phyloP scores from a whole-genome alignment of 371 early-diverging fungal genomes.

The Phascolomyces articulosus region DNA sequence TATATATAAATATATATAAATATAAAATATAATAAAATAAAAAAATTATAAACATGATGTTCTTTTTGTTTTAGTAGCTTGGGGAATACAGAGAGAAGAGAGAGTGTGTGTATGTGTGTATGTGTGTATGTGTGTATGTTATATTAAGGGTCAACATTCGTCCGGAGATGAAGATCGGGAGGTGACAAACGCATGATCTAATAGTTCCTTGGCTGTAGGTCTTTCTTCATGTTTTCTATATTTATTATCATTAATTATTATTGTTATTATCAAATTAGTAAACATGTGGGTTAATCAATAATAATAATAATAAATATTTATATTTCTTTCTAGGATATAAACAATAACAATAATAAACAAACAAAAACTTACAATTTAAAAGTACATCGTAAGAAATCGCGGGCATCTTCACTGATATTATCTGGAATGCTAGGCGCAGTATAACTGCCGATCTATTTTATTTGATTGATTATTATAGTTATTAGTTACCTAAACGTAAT shows the following conservation, averaged over 20 bases:
- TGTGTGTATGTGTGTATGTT: background rate
- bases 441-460: constrained; percentile 75
- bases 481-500: no score
- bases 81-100: no score
- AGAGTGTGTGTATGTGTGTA: background rate
- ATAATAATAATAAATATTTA: no score
- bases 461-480: background rate
- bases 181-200: constrained; percentile 57
- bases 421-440: constrained; percentile 82
- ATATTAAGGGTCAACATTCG: background rate
- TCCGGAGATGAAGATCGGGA: background rate
- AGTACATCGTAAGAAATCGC: constrained; percentile 79
- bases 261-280: no score
- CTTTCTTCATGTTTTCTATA: constrained; percentile 63
- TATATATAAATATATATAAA: background rate
- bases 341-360: no score
- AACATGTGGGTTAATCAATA: background rate
- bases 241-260: background rate
- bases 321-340: no score
- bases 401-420: constrained; percentile 69
- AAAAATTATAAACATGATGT: no score
- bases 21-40: background rate
- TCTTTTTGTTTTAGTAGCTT: no score
- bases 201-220: constrained; percentile 61
- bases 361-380: constrained; percentile 75